A percentile compares a stretch with the other conserved stretches of the same genome.
These are phyloP conservation scores for Fraxinus excelsior DNA, from an alignment of 257 asterid genomes.

Conservation along the genomic window DNA sequence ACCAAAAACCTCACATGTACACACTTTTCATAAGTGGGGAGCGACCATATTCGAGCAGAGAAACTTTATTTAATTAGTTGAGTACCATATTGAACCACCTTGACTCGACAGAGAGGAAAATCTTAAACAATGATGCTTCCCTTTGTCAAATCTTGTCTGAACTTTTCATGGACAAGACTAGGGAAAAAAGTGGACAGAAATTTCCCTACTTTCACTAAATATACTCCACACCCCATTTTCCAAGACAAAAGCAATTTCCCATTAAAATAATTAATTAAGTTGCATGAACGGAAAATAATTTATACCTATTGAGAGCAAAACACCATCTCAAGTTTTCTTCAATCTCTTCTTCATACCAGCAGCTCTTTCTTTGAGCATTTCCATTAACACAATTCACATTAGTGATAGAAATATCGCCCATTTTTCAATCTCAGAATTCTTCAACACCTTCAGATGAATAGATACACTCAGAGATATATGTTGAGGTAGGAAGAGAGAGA, in stretches of 20 bases:
- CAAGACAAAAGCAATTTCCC: no score
- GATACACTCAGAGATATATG: constrained; percentile 4
- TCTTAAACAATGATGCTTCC: neutral
- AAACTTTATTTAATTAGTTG: no score
- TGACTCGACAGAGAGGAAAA: neutral
- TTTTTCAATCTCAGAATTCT: constrained; percentile 19
- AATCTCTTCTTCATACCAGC: constrained; percentile 98
- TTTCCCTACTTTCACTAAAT: constrained; percentile 16
- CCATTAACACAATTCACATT: constrained; percentile 31
- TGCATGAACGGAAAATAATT: neutral
- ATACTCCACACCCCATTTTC: neutral
- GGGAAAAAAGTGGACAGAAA: constrained; percentile 28
- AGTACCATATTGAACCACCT: no score
- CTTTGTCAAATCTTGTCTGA: constrained; percentile 36
- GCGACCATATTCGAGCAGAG: no score
- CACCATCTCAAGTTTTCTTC: constrained; percentile 95
- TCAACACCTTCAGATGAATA: neutral
- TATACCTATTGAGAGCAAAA: constrained; percentile 91
- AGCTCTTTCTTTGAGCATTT: constrained; percentile 77
- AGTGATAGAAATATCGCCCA: constrained; percentile 76
- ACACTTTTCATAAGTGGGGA: no score
- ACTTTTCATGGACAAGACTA: constrained; percentile 41
- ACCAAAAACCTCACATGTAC: no score
- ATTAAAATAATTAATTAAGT: no score
- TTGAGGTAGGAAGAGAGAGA: constrained; percentile 8